Conservation (phyloP, 352 stramenopile species). For the Achlya hypogyna region DNA sequence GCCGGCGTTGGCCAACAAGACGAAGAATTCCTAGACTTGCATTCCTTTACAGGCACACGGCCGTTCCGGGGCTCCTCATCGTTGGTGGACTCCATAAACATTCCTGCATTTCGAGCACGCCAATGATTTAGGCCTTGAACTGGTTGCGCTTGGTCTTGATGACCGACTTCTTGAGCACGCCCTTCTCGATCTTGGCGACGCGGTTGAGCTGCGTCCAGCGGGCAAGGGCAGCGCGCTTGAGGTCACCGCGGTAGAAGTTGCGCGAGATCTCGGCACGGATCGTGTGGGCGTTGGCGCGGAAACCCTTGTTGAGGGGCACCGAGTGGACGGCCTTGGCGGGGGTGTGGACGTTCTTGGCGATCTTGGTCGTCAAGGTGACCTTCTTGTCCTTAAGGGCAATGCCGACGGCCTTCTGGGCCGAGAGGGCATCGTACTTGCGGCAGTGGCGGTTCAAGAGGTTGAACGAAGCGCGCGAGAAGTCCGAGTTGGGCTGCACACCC, state of each 20-base stretch:
- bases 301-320: slow-evolving; percentile 76
- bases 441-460: slow-evolving; percentile 94
- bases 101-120: slow-evolving; percentile 14
- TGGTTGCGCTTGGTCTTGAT: slow-evolving; percentile 22
- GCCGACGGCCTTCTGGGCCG: slow-evolving; percentile 89
- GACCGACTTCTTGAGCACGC: slow-evolving; percentile 28
- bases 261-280: slow-evolving; percentile 84
- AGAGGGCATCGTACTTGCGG: slow-evolving; percentile 95
- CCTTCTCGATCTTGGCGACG: slow-evolving; percentile 84
- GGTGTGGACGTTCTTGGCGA: slow-evolving; percentile 61
- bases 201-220: slow-evolving; percentile 81
- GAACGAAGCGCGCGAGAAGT: slow-evolving; percentile 91
- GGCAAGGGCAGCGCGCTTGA: slow-evolving; percentile 76
- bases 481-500: slow-evolving; percentile 66
- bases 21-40: slow-evolving; percentile 17
- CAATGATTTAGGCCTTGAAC: slow-evolving; percentile 17
- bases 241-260: slow-evolving; percentile 81
- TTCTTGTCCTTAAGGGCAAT: slow-evolving; percentile 85
- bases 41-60: slow-evolving; percentile 5
- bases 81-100: background rate
- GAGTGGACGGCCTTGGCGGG: slow-evolving; percentile 58
- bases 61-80: background rate
- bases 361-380: slow-evolving; percentile 76
- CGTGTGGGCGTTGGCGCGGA: slow-evolving; percentile 70
- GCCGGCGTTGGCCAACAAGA: too few species aligned